These are phyloP conservation scores for Atalantia buxifolia DNA, from an alignment of 345 rosid species.

Conservation along the genomic window DNA sequence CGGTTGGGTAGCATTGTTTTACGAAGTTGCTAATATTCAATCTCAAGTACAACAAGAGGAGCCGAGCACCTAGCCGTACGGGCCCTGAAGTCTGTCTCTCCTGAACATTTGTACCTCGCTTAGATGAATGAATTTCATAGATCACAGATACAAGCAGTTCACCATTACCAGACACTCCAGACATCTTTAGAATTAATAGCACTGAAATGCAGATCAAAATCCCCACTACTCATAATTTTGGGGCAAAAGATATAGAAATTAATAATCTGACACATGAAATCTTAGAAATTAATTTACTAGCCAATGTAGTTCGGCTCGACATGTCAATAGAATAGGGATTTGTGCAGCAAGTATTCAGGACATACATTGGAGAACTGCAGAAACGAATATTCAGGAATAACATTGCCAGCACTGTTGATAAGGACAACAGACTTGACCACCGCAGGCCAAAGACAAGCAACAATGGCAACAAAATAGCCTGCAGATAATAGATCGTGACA, in stretches of 20 bases:
- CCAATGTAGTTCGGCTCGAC: neutral
- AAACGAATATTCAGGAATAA: conserved; percentile 55
- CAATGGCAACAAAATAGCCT: conserved; percentile 72
- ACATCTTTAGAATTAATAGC: neutral
- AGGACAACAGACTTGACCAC: conserved; percentile 67
- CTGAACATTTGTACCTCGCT: conserved; percentile 26
- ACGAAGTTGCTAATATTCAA: conserved; percentile 49
- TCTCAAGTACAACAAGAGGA: conserved; percentile 60
- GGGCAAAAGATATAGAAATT: neutral
- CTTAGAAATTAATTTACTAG: neutral
- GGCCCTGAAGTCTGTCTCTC: conserved; percentile 58
- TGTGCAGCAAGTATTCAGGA: conserved; percentile 1
- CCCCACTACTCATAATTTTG: neutral
- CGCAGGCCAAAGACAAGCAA: conserved; percentile 66
- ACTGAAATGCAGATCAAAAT: neutral
- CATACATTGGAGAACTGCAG: conserved; percentile 46
- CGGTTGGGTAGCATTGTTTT: conserved; percentile 76
- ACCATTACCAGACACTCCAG: neutral
- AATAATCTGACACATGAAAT: neutral
- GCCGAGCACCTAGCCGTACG: conserved; percentile 62
- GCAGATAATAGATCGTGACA: conserved; percentile 17
- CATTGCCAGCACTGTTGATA: conserved; percentile 73
- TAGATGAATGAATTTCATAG: neutral
- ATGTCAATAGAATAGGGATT: neutral
- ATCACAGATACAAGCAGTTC: neutral